These are phyloP conservation scores for Ganoderma boninense DNA, from an alignment of 1,284 basidiomycete species.

Conservation along the genomic window DNA sequence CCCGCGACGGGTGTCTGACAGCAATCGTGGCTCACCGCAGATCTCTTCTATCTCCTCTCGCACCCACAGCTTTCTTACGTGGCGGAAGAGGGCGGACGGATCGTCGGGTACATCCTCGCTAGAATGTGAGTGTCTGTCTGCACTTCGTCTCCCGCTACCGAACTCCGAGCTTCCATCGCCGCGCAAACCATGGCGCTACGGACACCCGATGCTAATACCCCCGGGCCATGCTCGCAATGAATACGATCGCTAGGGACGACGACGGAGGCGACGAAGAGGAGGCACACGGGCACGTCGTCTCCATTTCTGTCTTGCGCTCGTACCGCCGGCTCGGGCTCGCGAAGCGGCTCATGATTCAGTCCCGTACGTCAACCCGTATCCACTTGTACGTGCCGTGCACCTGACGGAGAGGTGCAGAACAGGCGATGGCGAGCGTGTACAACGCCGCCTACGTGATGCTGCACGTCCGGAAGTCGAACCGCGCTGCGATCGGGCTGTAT, in stretches of 20 bases:
- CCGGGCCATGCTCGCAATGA: not conserved
- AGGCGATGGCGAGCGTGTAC: conserved; percentile 86
- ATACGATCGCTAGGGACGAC: conserved; percentile 65
- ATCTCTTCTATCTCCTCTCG: conserved; percentile 87
- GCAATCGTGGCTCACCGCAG: conserved; percentile 49
- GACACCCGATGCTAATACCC: not conserved
- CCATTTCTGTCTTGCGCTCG: conserved; percentile 87
- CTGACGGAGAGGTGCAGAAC: conserved; percentile 57
- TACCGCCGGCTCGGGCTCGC: conserved; percentile 89
- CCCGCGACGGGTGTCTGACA: not conserved
- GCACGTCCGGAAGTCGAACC: conserved; percentile 89
- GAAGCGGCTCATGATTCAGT: conserved; percentile 87
- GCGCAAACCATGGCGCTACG: not conserved
- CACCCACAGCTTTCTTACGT: conserved; percentile 97
- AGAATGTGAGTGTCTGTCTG: conserved; percentile 74
- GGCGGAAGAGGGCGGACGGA: conserved; percentile 88
- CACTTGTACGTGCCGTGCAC: conserved; percentile 7
- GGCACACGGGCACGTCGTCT: conserved; percentile 89
- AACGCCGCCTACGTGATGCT: conserved; percentile 80
- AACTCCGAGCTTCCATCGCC: not conserved
- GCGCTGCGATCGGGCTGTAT: conserved; percentile 85
- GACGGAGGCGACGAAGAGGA: conserved; percentile 64
- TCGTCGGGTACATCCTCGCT: conserved; percentile 94
- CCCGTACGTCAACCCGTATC: conserved; percentile 57
- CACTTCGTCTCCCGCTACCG: not conserved